Evolutionary conservation across 176 grass and related monocot genomes (phyloP), one percentile per base, ranked within the genome.

Genomic region (Puya raimondii): DNA sequence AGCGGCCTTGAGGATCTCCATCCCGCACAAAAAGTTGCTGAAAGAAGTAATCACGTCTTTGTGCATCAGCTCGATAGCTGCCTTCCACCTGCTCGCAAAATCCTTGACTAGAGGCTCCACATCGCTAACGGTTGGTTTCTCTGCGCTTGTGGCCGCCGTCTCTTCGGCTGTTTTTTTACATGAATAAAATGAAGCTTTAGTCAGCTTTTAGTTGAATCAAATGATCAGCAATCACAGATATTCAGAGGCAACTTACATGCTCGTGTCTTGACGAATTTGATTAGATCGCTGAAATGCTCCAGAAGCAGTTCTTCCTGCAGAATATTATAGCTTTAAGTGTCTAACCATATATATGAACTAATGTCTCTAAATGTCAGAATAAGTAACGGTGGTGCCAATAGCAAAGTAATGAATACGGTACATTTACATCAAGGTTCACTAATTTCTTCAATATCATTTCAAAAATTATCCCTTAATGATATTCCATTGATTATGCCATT

Each of bases 11-110:
- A 97, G 74, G 59, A 97, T 97, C 84, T 93, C 94, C 94, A 97
- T 97, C 48, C 94, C 94, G 14, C 94, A 92, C 1, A 97, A 65
- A 57, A 97, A 97, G 59, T 90, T 97, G 79, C 94, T 97, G 69
- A 97, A 97, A 65, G 94, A 97, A 67, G 94, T 97, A 53, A 97
- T 93, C 22, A 97, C 86, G 22, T 97, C 94, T 71, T 92, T 93
- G 78, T 97, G 94, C 94, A 97, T 97, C 72, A 90, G 94, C 74
- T 97, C 94, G 2, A 97, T 97, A 1, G 94, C 84, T 52, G 81
- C 84, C 80, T 97, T 97, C 78, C 90, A 97, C 33, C 87, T 86
- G 70, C 57, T 84, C 0, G 72, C 89, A 2, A 97, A 97, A 80
- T 97, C 94, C 81, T 93, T 97, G 17, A 97, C 86, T 72, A 97